A percentile compares a stretch with the other conserved stretches of the same genome.
phyloP scores from a whole-genome alignment of 805 yeast species.

The Myxozyma mucilagina region DNA sequence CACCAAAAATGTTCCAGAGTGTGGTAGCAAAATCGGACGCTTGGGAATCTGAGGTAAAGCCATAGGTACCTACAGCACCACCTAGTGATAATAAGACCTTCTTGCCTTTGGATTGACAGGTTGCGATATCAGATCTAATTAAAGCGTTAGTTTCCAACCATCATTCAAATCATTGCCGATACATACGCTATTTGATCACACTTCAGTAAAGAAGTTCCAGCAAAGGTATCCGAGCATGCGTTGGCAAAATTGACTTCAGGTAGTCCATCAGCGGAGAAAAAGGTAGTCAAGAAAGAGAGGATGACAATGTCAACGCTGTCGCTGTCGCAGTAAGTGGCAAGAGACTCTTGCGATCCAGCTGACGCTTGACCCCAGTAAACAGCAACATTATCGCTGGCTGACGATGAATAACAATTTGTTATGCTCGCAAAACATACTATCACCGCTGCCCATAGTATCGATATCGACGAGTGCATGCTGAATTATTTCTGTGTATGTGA shows the following conservation, averaged over 20 bases:
- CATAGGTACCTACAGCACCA: conserved; percentile 64
- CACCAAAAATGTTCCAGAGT: conserved; percentile 58
- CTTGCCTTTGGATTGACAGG: conserved; percentile 79
- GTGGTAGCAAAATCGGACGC: conserved; percentile 61
- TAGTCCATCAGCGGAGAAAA: conserved; percentile 39
- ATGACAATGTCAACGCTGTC: conserved; percentile 48
- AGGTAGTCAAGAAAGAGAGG: conserved; percentile 62
- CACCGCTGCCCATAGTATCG: not conserved
- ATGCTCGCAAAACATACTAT: not conserved
- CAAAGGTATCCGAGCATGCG: conserved; percentile 45
- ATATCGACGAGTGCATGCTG: not conserved
- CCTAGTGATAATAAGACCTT: conserved; percentile 76
- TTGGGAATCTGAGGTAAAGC: conserved; percentile 51
- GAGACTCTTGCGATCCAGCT: conserved; percentile 52
- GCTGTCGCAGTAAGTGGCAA: conserved; percentile 57
- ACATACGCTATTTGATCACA: conserved; percentile 51
- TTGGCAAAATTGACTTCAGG: conserved; percentile 58
- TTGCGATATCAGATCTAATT: conserved; percentile 30
- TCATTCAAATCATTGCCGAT: not conserved
- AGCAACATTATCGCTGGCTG: conserved; percentile 52
- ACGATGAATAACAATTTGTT: not conserved
- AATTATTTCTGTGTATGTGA: not conserved
- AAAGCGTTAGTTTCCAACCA: not conserved
- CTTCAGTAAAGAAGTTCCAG: conserved; percentile 46
- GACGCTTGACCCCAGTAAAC: conserved; percentile 87